Evolutionary conservation across 2,329 filamentous ascomycete species (phyloP), one percentile per base, ranked within the genome.

Genomic region (Trichocomaceae sp.): DNA sequence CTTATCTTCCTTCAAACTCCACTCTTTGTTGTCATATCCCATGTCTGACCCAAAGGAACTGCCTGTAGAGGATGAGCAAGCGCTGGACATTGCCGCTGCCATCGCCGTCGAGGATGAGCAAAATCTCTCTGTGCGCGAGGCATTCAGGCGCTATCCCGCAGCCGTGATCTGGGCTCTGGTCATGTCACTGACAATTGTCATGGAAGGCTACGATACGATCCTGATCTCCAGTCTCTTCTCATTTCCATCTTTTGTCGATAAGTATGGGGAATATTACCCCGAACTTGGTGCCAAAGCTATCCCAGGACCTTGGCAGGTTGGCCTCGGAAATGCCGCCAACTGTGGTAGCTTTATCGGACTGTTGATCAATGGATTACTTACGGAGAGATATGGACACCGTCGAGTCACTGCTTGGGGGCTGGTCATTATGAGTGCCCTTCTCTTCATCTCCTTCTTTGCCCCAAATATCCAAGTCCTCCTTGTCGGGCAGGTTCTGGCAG

Each of bases 191-290:
- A 90, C 87, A 67, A 93, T 95, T 65, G 83, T 83, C 63, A 96
- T 96, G 90, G 90, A 95, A 71, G 90, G 88, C 37, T 95, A 91
- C 74, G 89, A 95, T 66, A 78, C 93, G 55, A 85, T 83, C 63
- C 75, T 95, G 54, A 83, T 92, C 62, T 88, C 86, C 75, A 91
- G 90, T 71, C 90, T 93, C 66, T 91, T 82, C 73, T 72, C 64
- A 58, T 73, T 73, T 51, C 63, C 65, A 1, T 63, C 68, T 51
- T 75, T 75, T 62, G 71, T 68, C 46, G 60, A 59, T 46, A 75
- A 73, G 50, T 76, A 75, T 55, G 73, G 72, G 12, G 62, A 66
- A 5, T 42, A 57, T 29, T 55, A 56, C 48, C 55, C 54, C 41
- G 64, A 53, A 33, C 60, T 3, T 39, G 72, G 53, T 68, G 70